phyloP scores from a whole-genome alignment of 352 stramenopile species.

The Phytopythium kandeliae region DNA sequence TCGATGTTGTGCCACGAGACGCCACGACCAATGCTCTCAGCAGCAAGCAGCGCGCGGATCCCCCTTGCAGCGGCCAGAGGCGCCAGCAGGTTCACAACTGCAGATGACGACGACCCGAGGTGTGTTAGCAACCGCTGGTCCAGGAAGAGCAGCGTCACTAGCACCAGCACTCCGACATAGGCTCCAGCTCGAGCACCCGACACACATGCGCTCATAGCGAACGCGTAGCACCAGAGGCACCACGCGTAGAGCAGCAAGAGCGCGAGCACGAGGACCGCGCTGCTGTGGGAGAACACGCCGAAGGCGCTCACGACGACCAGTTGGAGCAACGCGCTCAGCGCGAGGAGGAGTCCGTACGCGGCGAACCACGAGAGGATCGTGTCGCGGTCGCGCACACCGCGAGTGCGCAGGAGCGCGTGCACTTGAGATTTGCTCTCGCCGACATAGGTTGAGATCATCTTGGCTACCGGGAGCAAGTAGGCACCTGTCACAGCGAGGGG shows the following conservation, averaged over 20 bases:
- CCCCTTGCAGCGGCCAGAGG: conserved; percentile 29
- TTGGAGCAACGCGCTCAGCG: conserved; percentile 26
- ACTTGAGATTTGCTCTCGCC: conserved; percentile 24
- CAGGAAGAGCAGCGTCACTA: conserved; percentile 28
- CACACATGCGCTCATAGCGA: conserved; percentile 29
- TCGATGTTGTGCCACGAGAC: conserved; percentile 22
- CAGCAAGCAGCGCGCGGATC: conserved; percentile 5
- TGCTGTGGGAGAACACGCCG: conserved; percentile 26
- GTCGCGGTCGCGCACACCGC: conserved; percentile 25
- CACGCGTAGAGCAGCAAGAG: conserved; percentile 27
- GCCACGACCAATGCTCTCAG: conserved; percentile 4
- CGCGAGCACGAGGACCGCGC: conserved; percentile 17
- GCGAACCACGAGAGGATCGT: conserved; percentile 37
- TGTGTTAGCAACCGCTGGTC: conserved; percentile 15
- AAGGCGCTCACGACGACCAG: conserved; percentile 12
- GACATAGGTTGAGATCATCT: conserved; percentile 24
- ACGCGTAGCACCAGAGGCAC: conserved; percentile 25
- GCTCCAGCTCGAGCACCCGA: conserved; percentile 24
- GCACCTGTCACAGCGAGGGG: conserved; percentile 22
- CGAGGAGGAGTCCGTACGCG: conserved; percentile 30
- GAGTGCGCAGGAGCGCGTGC: conserved; percentile 26
- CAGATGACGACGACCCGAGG: conserved; percentile 18
- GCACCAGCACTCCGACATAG: conserved; percentile 26
- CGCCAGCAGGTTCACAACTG: conserved; percentile 29
- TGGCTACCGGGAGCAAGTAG: conserved; percentile 23